Percentiles rank a stretch among this genome's conserved stretches.
These are phyloP conservation scores for Physcomitrium patens DNA, from an alignment of 225 moss, liverwort and hornwort species.

Conservation along the genomic window DNA sequence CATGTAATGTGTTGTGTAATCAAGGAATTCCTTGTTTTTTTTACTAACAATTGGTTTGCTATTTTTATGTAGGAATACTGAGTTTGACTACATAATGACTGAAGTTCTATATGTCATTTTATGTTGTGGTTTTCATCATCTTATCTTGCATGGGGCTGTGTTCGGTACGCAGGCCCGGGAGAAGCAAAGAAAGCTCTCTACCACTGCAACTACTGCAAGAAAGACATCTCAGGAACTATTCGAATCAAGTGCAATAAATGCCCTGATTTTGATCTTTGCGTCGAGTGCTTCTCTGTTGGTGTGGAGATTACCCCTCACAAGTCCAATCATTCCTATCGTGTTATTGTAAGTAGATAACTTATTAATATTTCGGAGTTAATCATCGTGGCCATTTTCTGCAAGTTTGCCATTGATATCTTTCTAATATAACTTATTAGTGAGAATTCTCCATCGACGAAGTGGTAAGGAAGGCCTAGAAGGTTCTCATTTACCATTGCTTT, in stretches of 20 bases:
- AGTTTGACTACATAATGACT: too few species aligned
- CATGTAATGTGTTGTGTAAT: neutral
- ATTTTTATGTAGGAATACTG: too few species aligned
- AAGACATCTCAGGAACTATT: constrained; percentile 92
- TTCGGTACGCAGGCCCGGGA: constrained; percentile 57
- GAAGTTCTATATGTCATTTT: too few species aligned
- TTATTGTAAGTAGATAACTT: constrained; percentile 67
- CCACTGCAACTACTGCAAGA: constrained; percentile 95
- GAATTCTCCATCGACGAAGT: constrained; percentile 8
- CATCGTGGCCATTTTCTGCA: constrained; percentile 3
- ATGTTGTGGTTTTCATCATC: neutral
- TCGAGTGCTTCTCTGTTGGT: constrained; percentile 98
- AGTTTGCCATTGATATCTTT: neutral
- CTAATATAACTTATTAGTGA: constrained; percentile 18
- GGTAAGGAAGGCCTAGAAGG: constrained; percentile 13
- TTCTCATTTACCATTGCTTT: neutral
- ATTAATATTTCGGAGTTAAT: neutral
- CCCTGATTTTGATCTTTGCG: constrained; percentile 93
- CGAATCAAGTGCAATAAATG: constrained; percentile 97
- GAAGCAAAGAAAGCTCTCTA: constrained; percentile 93
- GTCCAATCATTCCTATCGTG: constrained; percentile 91
- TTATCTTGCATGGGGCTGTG: constrained; percentile 14
- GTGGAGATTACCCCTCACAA: constrained; percentile 96
- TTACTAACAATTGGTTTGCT: too few species aligned
- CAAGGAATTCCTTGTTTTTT: neutral